phyloP scores from a whole-genome alignment of 768 basidiomycete species.

The Mycena latifolia region DNA sequence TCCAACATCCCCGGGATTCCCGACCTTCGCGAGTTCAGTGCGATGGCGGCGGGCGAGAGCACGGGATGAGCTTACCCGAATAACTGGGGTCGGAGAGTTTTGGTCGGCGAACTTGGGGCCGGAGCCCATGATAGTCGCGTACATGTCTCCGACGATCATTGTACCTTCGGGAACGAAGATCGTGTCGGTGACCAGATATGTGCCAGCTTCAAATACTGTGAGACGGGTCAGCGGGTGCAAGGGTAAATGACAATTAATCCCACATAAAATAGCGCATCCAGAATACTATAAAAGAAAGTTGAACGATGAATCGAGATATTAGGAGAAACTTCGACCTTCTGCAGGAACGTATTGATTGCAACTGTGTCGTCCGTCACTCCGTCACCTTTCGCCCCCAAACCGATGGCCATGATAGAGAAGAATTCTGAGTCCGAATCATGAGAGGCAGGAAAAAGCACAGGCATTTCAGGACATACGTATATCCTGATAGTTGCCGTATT shows the following conservation, averaged over 20 bases:
- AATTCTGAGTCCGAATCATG: background rate
- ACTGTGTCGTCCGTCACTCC: background rate
- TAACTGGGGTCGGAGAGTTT: no score
- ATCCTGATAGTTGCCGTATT: background rate
- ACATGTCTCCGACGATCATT: slow-evolving; percentile 11
- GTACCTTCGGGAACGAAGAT: slow-evolving; percentile 9
- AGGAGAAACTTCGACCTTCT: background rate
- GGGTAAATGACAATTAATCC: background rate
- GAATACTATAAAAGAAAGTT: no score
- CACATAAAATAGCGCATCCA: slow-evolving; percentile 10
- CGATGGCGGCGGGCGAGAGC: background rate
- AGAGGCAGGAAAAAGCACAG: background rate
- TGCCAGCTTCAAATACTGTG: slow-evolving; percentile 17
- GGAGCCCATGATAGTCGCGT: slow-evolving; percentile 7
- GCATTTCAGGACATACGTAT: background rate
- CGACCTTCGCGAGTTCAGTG: slow-evolving; percentile 28
- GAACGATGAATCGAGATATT: no score
- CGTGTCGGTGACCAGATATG: slow-evolving; percentile 15
- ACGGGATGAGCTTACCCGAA: slow-evolving; percentile 18
- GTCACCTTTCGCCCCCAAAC: background rate
- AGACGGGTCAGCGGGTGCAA: background rate
- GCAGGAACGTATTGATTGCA: background rate
- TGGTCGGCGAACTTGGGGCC: slow-evolving; percentile 22
- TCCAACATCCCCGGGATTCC: slow-evolving; percentile 16
- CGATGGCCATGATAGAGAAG: background rate